These are phyloP conservation scores for Micractinium conductrix DNA, from an alignment of 139 green algal genomes.

Conservation along the genomic window DNA sequence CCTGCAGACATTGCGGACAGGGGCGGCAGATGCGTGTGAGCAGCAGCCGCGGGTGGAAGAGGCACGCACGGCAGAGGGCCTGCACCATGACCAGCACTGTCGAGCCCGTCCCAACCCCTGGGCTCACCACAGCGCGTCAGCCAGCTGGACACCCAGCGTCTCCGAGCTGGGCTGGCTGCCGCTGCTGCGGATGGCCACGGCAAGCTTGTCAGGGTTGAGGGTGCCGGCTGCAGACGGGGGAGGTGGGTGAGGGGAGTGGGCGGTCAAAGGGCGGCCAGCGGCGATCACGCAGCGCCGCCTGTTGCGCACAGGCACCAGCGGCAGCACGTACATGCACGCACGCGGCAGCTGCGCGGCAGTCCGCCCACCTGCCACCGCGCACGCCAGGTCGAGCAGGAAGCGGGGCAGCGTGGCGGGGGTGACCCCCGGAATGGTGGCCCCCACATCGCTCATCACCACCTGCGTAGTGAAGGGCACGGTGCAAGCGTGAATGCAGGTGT, in stretches of 20 bases:
- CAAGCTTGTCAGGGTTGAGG: constrained; percentile 38
- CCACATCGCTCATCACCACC: constrained; percentile 51
- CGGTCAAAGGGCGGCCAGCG: background rate
- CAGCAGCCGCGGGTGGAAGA: no score
- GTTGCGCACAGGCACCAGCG: no score
- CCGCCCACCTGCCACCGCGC: constrained; percentile 8
- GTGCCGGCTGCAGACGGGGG: constrained; percentile 1
- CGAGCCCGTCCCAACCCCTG: no score
- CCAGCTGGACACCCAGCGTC: background rate
- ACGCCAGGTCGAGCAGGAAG: constrained; percentile 46
- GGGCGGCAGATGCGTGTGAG: background rate
- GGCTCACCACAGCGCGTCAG: constrained; percentile 40
- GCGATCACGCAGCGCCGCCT: background rate
- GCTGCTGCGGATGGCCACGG: constrained; percentile 26
- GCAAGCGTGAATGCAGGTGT: no score
- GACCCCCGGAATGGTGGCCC: constrained; percentile 48
- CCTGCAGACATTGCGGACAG: background rate
- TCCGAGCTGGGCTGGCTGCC: constrained; percentile 16
- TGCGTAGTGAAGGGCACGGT: no score
- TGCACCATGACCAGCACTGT: no score
- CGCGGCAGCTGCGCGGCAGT: background rate
- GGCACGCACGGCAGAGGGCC: background rate
- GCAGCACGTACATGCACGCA: background rate
- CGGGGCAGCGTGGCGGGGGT: constrained; percentile 9
- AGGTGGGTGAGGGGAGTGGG: background rate